These are phyloP conservation scores for Chamaecrista fasciculata DNA, from an alignment of 306 rosid species.

Conservation along the genomic window DNA sequence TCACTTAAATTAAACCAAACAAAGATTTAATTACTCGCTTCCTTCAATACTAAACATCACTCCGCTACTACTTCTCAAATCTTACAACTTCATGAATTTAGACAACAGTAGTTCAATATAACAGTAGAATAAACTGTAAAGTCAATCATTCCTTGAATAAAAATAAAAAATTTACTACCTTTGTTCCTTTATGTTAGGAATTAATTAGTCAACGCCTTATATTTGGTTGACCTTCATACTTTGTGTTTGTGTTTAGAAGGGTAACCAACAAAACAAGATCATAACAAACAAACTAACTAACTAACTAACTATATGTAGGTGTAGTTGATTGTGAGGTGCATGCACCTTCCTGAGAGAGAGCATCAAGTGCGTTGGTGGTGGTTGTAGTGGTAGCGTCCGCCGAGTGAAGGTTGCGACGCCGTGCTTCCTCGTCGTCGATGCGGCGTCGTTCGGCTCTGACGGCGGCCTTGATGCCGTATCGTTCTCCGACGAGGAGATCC, in stretches of 20 bases:
- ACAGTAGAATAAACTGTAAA: conserved; percentile 30
- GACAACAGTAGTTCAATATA: conserved; percentile 49
- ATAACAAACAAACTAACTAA: no score
- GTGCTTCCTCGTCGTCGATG: conserved; percentile 57
- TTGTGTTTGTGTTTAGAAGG: background rate
- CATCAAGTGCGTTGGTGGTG: conserved; percentile 61
- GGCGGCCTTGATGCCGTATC: conserved; percentile 92
- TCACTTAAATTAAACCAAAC: no score
- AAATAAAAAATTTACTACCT: no score
- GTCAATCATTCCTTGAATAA: background rate
- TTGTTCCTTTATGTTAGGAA: background rate
- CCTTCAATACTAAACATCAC: no score
- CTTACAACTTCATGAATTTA: no score
- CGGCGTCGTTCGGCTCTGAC: conserved; percentile 84
- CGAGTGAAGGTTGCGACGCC: conserved; percentile 51
- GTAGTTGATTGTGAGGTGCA: background rate
- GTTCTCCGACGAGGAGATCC: conserved; percentile 90
- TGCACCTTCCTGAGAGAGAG: conserved; percentile 88
- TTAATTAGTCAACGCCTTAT: background rate
- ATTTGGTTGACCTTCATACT: background rate
- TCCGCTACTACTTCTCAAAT: no score
- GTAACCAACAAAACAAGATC: no score
- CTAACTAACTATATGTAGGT: background rate
- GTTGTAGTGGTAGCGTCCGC: conserved; percentile 52
- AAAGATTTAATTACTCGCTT: no score